Percentiles rank a stretch among this genome's conserved stretches.
These are phyloP conservation scores for Ceratocystis cacaofunesta DNA, from an alignment of 2,329 filamentous ascomycete genomes.

Conservation along the genomic window DNA sequence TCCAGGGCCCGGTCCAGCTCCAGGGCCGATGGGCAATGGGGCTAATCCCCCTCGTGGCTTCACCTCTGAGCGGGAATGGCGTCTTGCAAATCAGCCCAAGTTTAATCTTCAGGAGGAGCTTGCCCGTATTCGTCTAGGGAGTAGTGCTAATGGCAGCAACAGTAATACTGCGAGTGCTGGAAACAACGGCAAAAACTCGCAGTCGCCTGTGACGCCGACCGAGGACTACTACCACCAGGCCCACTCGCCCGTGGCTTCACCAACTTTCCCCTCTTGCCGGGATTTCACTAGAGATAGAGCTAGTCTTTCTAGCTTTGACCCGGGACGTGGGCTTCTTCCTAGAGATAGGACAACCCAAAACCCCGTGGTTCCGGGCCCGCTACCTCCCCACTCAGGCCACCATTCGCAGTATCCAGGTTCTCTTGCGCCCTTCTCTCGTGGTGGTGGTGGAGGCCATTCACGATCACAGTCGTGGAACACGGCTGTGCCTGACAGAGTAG, in stretches of 20 bases:
- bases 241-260: slow-evolving; percentile 12
- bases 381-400: background rate
- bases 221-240: slow-evolving; percentile 12
- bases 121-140: slow-evolving; percentile 8
- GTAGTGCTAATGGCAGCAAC: background rate
- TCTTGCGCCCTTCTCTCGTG: slow-evolving; percentile 3
- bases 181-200: slow-evolving; percentile 14
- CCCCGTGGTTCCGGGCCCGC: background rate
- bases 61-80: slow-evolving; percentile 1
- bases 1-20: background rate
- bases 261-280: slow-evolving; percentile 2
- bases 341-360: background rate
- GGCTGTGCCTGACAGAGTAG: background rate
- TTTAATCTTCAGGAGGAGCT: slow-evolving; percentile 14
- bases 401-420: background rate
- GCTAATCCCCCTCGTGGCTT: background rate
- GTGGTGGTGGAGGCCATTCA: slow-evolving; percentile 1
- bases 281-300: slow-evolving; percentile 12
- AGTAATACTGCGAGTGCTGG: background rate
- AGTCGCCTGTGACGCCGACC: slow-evolving; percentile 14
- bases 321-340: slow-evolving; percentile 2
- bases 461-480: slow-evolving; percentile 16
- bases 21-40: background rate
- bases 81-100: slow-evolving; percentile 11
- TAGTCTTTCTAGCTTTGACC: slow-evolving; percentile 16